Percentiles rank a stretch among this genome's conserved stretches.
Evolutionary conservation across 2,329 filamentous ascomycete species (phyloP).

Genomic region (Lecanoromycetidae sp.): DNA sequence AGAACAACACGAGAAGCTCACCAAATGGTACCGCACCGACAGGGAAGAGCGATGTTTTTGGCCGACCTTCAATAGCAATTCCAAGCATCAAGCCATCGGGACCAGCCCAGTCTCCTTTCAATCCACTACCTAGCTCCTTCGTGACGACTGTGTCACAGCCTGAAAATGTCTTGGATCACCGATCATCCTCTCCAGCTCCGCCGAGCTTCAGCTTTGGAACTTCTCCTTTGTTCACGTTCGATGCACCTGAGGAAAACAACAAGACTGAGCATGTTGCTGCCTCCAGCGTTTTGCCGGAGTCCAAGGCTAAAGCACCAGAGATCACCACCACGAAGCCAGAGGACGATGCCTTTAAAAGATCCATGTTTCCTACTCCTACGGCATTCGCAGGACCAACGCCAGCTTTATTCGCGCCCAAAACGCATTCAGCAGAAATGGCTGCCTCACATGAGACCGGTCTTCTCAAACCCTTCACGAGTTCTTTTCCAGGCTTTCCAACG

Average conservation of each 20-base stretch:
- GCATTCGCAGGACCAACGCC: neutral
- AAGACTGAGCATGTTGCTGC: neutral
- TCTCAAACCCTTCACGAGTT: neutral
- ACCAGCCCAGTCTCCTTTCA: neutral
- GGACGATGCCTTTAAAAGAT: neutral
- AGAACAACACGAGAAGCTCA: neutral
- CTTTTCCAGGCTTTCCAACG: neutral
- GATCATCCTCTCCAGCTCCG: neutral
- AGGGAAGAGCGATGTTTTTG: neutral
- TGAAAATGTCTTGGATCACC: neutral
- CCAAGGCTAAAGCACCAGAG: neutral
- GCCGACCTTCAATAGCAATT: constrained; percentile 1
- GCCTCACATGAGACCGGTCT: neutral
- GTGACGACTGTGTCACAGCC: neutral
- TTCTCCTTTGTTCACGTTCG: constrained; percentile 6
- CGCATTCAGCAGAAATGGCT: neutral
- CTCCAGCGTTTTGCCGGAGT: neutral
- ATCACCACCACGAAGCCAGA: neutral
- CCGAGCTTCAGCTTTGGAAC: constrained; percentile 4
- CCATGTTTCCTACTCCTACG: neutral
- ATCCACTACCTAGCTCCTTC: neutral
- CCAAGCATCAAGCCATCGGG: neutral
- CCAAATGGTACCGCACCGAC: neutral
- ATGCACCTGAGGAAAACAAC: neutral
- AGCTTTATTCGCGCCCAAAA: neutral